Conservation (phyloP, 2,329 filamentous ascomycete species). For the Gnomoniopsis smithogilvyi region DNA sequence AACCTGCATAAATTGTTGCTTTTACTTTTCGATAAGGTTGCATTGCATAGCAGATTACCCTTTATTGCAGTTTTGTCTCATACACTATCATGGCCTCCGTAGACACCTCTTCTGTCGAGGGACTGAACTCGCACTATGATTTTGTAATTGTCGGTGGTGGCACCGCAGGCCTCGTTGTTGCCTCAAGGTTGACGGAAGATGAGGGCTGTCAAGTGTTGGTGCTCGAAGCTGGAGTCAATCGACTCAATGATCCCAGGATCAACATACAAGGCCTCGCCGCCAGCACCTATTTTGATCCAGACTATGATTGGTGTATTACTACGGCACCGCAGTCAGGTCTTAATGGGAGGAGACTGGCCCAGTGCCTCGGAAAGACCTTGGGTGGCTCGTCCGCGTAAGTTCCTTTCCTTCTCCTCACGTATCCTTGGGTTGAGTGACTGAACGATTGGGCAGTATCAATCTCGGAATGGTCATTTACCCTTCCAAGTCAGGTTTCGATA, state of each 20-base stretch:
- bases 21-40: neutral
- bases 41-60: neutral
- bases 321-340: slow-evolving; percentile 29
- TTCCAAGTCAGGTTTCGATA: slow-evolving; percentile 24
- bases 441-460: slow-evolving; percentile 19
- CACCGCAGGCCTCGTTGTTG: slow-evolving; percentile 45
- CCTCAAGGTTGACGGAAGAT: slow-evolving; percentile 37
- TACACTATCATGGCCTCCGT: neutral
- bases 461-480: slow-evolving; percentile 27
- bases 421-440: neutral
- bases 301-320: slow-evolving; percentile 39
- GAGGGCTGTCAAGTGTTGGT: slow-evolving; percentile 33
- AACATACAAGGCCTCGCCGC: slow-evolving; percentile 33
- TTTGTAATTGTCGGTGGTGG: slow-evolving; percentile 49
- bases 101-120: neutral
- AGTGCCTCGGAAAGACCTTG: slow-evolving; percentile 4
- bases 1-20: neutral
- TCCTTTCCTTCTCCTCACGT: no score
- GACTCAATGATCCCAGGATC: slow-evolving; percentile 32
- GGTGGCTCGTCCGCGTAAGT: slow-evolving; percentile 12
- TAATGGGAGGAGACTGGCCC: slow-evolving; percentile 1
- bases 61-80: neutral
- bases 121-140: slow-evolving; percentile 31
- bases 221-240: slow-evolving; percentile 36
- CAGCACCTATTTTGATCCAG: slow-evolving; percentile 30